Conservation (phyloP, 2,329 filamentous ascomycete species). For the Ophiosphaerella herpotricha region DNA sequence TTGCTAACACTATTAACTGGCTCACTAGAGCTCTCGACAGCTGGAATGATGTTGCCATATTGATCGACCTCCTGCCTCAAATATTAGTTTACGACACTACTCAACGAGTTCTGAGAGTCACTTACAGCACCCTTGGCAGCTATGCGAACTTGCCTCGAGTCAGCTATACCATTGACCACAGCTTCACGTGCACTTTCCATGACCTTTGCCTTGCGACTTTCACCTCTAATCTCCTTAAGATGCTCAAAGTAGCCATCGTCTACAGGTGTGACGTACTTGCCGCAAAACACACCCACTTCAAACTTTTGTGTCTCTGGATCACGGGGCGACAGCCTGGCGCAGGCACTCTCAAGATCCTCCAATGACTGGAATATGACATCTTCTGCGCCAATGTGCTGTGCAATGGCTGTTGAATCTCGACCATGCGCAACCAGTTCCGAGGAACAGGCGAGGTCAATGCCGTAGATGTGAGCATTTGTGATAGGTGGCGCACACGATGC, state of each 20-base stretch:
- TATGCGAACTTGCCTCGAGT: constrained; percentile 64
- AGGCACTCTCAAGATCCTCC: constrained; percentile 78
- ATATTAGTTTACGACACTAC: constrained; percentile 7
- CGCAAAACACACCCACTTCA: constrained; percentile 91
- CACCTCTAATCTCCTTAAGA: constrained; percentile 71
- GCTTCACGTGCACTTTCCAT: constrained; percentile 68
- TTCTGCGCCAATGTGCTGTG: constrained; percentile 72
- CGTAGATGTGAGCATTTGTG: constrained; percentile 85
- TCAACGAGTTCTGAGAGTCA: not conserved
- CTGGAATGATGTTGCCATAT: constrained; percentile 62
- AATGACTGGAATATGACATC: constrained; percentile 78
- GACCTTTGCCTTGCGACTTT: constrained; percentile 70
- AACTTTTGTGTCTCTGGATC: constrained; percentile 67
- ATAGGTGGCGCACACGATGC: constrained; percentile 82
- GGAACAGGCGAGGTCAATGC: constrained; percentile 74
- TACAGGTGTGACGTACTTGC: constrained; percentile 82
- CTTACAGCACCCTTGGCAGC: constrained; percentile 63
- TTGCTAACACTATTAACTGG: constrained; percentile 25
- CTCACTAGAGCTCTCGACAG: constrained; percentile 35
- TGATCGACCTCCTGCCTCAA: constrained; percentile 54
- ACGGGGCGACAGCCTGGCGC: constrained; percentile 69
- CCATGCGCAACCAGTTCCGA: constrained; percentile 73
- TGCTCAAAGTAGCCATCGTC: constrained; percentile 81
- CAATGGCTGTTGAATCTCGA: constrained; percentile 64
- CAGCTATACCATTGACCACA: constrained; percentile 66